Conservation (phyloP, 371 early-diverging fungal genomes). For the Mortierella sp. region DNA sequence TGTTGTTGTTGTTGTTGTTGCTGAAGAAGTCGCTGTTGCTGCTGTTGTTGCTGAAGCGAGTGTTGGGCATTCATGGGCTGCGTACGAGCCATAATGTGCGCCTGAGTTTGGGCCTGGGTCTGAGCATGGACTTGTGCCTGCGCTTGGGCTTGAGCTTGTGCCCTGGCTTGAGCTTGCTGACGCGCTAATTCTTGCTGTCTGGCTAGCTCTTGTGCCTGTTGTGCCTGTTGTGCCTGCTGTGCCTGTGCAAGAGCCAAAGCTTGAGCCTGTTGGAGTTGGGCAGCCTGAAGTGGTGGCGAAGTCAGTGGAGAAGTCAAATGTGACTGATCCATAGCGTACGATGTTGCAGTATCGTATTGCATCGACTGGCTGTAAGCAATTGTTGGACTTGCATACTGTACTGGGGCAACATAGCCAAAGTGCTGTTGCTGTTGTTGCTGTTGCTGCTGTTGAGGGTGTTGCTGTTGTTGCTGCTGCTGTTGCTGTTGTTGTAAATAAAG, state of each 20-base stretch:
- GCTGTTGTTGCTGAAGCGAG: conserved; percentile 18
- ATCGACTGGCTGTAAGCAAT: conserved; percentile 40
- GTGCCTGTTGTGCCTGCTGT: conserved; percentile 40
- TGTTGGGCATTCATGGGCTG: conserved; percentile 40
- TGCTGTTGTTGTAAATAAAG: conserved; percentile 34
- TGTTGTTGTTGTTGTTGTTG: conserved; percentile 31
- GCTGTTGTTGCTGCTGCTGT: conserved; percentile 58
- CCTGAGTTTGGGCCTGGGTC: conserved; percentile 23
- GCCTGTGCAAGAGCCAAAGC: conserved; percentile 30
- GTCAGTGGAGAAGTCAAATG: conserved; percentile 38
- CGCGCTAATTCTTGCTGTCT: conserved; percentile 12
- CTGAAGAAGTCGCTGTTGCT: conserved; percentile 7
- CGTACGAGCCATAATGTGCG: conserved; percentile 37
- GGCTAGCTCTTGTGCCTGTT: conserved; percentile 14
- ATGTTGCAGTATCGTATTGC: conserved; percentile 40
- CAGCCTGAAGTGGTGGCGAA: conserved; percentile 40
- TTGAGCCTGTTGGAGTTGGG: conserved; percentile 37
- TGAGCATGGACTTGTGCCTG: conserved; percentile 12
- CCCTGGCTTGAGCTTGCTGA: conserved; percentile 11
- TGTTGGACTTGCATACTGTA: conserved; percentile 48
- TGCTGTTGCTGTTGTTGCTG: conserved; percentile 46
- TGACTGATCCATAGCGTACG: conserved; percentile 32
- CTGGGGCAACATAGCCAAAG: conserved; percentile 37
- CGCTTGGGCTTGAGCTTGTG: conserved; percentile 15
- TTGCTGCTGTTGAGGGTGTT: conserved; percentile 40